Evolutionary conservation across 2,329 filamentous ascomycete genomes (phyloP).

Genomic region (Arthrobotrys entomopaga): DNA sequence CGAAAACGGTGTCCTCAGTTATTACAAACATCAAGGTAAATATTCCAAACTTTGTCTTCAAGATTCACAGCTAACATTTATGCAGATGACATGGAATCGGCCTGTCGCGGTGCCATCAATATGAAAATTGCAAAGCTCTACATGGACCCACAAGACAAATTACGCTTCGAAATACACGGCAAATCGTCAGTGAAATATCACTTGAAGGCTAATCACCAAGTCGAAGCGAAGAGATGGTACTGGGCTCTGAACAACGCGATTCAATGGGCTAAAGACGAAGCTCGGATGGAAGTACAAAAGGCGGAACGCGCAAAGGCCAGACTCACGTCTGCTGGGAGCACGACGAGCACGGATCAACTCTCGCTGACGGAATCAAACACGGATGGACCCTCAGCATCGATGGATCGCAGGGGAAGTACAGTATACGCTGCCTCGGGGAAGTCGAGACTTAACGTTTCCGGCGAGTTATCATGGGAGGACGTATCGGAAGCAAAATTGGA

Average conservation of each 20-base stretch:
- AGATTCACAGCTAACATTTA: constrained; percentile 16
- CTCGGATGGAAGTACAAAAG: constrained; percentile 80
- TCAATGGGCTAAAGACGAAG: constrained; percentile 97
- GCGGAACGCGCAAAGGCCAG: constrained; percentile 66
- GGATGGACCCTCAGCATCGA: constrained; percentile 65
- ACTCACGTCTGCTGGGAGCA: constrained; percentile 74
- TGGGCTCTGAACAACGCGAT: constrained; percentile 99
- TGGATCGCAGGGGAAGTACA: constrained; percentile 58
- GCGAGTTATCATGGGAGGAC: constrained; percentile 49
- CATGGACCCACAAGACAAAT: constrained; percentile 98
- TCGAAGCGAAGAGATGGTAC: constrained; percentile 98
- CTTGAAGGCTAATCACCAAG: constrained; percentile 95
- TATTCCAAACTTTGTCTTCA: not conserved
- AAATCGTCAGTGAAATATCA: constrained; percentile 99
- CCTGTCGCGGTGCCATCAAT: constrained; percentile 96
- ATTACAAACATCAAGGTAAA: constrained; percentile 91
- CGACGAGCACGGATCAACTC: constrained; percentile 39
- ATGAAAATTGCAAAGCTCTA: constrained; percentile 95
- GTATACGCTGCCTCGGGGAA: constrained; percentile 35
- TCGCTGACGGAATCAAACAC: constrained; percentile 61
- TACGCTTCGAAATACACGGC: constrained; percentile 95
- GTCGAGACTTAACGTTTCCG: constrained; percentile 52
- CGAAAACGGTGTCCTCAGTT: constrained; percentile 95
- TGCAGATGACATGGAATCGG: constrained; percentile 89
- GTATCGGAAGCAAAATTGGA: constrained; percentile 46